Conservation (phyloP, 2,329 filamentous ascomycete genomes). For the Trichophyton benhamiae region DNA sequence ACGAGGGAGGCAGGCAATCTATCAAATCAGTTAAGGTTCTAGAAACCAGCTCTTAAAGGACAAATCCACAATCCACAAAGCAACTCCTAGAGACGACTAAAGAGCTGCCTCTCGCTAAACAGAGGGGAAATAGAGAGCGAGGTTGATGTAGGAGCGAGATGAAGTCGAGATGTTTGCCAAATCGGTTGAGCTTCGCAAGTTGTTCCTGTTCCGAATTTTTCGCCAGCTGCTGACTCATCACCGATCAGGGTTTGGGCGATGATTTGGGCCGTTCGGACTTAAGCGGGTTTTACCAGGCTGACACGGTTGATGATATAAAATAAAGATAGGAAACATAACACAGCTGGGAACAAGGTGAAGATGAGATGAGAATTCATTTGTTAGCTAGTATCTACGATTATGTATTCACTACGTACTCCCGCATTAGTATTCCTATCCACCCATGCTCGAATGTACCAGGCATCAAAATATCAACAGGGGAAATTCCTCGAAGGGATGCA, state of each 20-base stretch:
- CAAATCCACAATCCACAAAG: background rate
- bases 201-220: constrained; percentile 3
- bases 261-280: background rate
- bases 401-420: background rate
- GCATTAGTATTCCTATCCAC: background rate
- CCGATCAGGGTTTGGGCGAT: background rate
- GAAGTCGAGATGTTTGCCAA: background rate
- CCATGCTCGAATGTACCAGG: background rate
- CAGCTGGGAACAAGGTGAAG: background rate
- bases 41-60: background rate
- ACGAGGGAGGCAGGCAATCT: background rate
- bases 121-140: background rate
- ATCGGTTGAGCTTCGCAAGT: constrained; percentile 1
- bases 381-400: background rate
- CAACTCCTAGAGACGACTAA: background rate
- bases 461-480: background rate
- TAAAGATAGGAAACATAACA: too few relatives aligned
- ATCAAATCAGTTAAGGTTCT: background rate
- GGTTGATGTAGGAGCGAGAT: background rate
- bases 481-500: background rate
- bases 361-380: background rate
- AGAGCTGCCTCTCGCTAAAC: background rate
- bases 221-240: constrained; percentile 4
- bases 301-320: too few relatives aligned
- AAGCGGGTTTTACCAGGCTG: background rate